phyloP scores from a whole-genome alignment of 805 yeast genomes.

The Kazachstania bromeliacearum region DNA sequence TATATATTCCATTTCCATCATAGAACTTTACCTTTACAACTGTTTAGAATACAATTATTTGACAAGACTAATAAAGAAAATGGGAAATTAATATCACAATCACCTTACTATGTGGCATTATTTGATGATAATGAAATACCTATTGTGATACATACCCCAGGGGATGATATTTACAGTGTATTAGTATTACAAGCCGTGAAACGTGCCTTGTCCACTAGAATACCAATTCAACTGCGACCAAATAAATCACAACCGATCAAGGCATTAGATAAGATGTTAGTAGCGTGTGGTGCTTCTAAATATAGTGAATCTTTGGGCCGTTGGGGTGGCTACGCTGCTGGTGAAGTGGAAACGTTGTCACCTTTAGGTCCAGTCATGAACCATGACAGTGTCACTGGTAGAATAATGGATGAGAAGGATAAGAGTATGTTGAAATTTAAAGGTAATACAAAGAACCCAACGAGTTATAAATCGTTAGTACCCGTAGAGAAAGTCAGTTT shows the following conservation, averaged over 20 bases:
- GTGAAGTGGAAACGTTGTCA: slow-evolving; percentile 50
- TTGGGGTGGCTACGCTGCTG: slow-evolving; percentile 69
- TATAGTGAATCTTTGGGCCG: slow-evolving; percentile 54
- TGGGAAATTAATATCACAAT: slow-evolving; percentile 30
- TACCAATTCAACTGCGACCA: slow-evolving; percentile 34
- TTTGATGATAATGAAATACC: slow-evolving; percentile 51
- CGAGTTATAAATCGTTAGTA: slow-evolving; percentile 36
- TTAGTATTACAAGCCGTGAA: slow-evolving; percentile 49
- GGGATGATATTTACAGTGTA: slow-evolving; percentile 38
- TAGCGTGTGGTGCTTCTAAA: slow-evolving; percentile 53
- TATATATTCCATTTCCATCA: slow-evolving; percentile 57
- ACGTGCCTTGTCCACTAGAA: slow-evolving; percentile 36
- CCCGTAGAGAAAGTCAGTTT: slow-evolving; percentile 50
- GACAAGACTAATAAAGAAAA: slow-evolving; percentile 29
- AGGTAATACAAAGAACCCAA: slow-evolving; percentile 32
- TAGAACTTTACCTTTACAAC: slow-evolving; percentile 49
- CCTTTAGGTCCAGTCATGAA: slow-evolving; percentile 42
- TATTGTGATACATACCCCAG: slow-evolving; percentile 47
- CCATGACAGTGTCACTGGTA: slow-evolving; percentile 34
- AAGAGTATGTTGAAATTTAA: slow-evolving; percentile 45
- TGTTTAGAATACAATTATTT: slow-evolving; percentile 61
- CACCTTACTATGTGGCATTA: slow-evolving; percentile 56
- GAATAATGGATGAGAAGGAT: slow-evolving; percentile 32
- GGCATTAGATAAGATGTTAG: slow-evolving; percentile 47
- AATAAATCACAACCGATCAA: slow-evolving; percentile 32